Conservation (phyloP, 345 rosid species). For the Citrus cavaleriei region DNA sequence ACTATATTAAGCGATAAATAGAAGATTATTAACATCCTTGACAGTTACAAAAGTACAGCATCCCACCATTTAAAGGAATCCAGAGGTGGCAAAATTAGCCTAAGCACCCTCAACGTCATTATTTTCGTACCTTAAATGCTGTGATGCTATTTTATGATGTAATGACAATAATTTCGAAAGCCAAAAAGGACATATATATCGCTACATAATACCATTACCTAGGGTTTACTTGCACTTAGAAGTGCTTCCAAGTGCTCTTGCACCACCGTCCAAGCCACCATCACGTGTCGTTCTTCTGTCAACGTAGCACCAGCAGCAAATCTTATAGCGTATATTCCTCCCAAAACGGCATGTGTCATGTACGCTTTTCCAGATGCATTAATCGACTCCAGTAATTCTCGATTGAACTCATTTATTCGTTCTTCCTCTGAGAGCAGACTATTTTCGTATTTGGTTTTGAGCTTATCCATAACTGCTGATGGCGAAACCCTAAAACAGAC, state of each 20-base stretch:
- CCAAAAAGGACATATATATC: too few species aligned
- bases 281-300: constrained; percentile 29
- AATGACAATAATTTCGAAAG: too few species aligned
- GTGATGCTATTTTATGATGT: too few species aligned
- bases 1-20: too few species aligned
- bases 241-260: constrained; percentile 23
- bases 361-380: constrained; percentile 38
- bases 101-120: too few species aligned
- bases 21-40: too few species aligned
- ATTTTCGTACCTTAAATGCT: too few species aligned
- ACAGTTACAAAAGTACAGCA: too few species aligned
- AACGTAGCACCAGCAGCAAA: constrained; percentile 24
- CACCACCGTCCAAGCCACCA: constrained; percentile 30
- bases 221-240: not conserved
- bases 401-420: constrained; percentile 24
- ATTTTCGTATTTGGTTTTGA: not conserved
- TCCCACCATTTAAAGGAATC: too few species aligned
- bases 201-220: too few species aligned
- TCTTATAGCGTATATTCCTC: constrained; percentile 23
- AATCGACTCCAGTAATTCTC: constrained; percentile 24
- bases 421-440: not conserved
- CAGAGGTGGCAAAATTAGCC: too few species aligned
- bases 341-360: constrained; percentile 34
- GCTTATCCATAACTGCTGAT: not conserved
- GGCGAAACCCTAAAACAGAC: constrained; percentile 53